Evolutionary conservation across 225 moss, liverwort and hornwort genomes (phyloP).

Genomic region (Marchantia paleacea): DNA sequence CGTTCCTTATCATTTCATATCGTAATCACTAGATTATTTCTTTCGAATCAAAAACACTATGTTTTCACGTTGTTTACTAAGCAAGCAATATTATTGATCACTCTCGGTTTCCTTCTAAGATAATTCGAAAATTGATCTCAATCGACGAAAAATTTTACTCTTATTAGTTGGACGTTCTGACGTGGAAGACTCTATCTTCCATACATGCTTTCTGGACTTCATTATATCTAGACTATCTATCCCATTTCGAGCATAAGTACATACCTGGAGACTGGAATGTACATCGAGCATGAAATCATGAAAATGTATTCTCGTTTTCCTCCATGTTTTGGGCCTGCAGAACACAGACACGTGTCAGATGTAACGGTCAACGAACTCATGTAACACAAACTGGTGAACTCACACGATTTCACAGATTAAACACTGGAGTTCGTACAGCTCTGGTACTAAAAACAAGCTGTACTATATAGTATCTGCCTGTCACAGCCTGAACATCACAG

Average conservation of each 20-base stretch:
- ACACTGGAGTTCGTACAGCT: not conserved
- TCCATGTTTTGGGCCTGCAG: slow-evolving; percentile 72
- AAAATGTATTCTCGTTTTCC: slow-evolving; percentile 79
- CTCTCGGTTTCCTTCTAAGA: too few relatives aligned
- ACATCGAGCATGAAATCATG: slow-evolving; percentile 92
- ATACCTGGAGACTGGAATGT: slow-evolving; percentile 73
- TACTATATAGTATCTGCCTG: too few relatives aligned
- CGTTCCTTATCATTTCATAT: not conserved
- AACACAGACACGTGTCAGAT: not conserved
- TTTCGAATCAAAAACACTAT: too few relatives aligned
- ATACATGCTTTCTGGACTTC: not conserved
- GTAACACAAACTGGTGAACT: not conserved
- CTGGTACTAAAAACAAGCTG: not conserved
- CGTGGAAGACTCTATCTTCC: not conserved
- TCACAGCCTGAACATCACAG: too few relatives aligned
- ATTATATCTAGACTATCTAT: not conserved
- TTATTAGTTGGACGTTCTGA: not conserved
- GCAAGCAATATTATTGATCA: too few relatives aligned
- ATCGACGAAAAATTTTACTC: too few relatives aligned
- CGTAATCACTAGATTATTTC: not conserved
- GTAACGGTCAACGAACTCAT: not conserved
- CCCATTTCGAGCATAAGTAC: slow-evolving; percentile 4
- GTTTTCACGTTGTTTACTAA: too few relatives aligned
- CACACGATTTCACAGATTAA: not conserved
- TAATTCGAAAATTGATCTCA: too few relatives aligned